Evolutionary conservation across 2,329 filamentous ascomycete species (phyloP).

Genomic region (Aspergillus brasiliensis): DNA sequence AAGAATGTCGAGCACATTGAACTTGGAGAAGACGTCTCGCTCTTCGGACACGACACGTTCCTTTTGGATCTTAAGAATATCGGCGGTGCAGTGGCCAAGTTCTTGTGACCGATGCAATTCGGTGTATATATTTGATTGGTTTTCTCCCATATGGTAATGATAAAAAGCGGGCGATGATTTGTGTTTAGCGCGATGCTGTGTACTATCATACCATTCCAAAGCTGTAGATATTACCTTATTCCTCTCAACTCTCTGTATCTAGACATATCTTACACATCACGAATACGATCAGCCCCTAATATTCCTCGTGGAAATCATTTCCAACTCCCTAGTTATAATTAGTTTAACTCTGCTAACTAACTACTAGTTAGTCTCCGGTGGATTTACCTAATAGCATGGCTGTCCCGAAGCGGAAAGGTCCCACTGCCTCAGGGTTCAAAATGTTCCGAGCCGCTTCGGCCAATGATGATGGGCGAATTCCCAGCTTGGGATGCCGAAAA

Average conservation of each 20-base stretch:
- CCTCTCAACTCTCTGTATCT: no score
- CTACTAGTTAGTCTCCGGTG: no score
- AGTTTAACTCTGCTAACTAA: background rate
- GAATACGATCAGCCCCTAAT: background rate
- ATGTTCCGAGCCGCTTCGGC: conserved; percentile 23
- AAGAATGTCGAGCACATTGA: conserved; percentile 82
- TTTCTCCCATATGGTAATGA: background rate
- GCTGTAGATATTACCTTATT: background rate
- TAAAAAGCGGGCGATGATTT: background rate
- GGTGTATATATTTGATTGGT: no score
- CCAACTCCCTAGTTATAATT: no score
- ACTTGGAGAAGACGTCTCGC: conserved; percentile 86
- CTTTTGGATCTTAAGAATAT: conserved; percentile 89
- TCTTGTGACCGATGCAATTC: conserved; percentile 63
- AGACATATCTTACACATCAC: background rate
- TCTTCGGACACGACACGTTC: conserved; percentile 97
- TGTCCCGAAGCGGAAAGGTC: conserved; percentile 19
- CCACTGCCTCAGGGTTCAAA: conserved; percentile 18
- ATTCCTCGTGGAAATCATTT: no score
- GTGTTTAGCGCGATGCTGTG: background rate
- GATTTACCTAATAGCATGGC: conserved; percentile 5
- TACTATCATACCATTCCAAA: background rate
- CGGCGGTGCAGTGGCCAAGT: conserved; percentile 77
- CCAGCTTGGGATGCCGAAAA: conserved; percentile 28
- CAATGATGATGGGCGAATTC: conserved; percentile 28